Percentiles rank a stretch among this genome's conserved stretches.
Conservation (phyloP, 2,329 filamentous ascomycete genomes). For the Blastomyces silverae region DNA sequence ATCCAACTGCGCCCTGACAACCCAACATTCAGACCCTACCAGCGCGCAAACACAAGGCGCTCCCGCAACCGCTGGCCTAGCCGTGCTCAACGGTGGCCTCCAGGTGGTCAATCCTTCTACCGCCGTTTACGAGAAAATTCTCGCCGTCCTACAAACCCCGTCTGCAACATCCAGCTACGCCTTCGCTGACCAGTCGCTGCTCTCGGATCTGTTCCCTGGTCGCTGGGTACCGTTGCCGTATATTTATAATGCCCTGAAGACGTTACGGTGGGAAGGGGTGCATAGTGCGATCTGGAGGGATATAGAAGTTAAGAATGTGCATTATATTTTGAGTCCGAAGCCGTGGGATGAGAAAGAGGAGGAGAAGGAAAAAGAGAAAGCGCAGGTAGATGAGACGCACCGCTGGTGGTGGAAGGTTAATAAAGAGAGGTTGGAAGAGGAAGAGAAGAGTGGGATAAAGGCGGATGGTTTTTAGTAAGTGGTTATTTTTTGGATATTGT, state of each 20-base stretch:
- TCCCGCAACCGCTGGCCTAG: slow-evolving; percentile 45
- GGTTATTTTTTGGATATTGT: background rate
- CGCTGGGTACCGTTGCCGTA: slow-evolving; percentile 56
- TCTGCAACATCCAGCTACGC: slow-evolving; percentile 47
- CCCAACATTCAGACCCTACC: slow-evolving; percentile 48
- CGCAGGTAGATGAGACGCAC: slow-evolving; percentile 45
- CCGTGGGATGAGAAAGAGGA: slow-evolving; percentile 51
- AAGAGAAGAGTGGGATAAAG: slow-evolving; percentile 43
- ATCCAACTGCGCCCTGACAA: slow-evolving; percentile 56
- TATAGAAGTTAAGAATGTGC: slow-evolving; percentile 55
- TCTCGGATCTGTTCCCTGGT: slow-evolving; percentile 52
- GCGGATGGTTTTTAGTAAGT: slow-evolving; percentile 45
- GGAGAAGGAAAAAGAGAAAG: slow-evolving; percentile 23
- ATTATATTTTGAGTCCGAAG: slow-evolving; percentile 57
- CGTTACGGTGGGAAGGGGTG: slow-evolving; percentile 50
- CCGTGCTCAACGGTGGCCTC: slow-evolving; percentile 55
- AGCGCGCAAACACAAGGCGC: slow-evolving; percentile 49
- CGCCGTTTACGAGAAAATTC: slow-evolving; percentile 48
- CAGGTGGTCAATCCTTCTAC: slow-evolving; percentile 56
- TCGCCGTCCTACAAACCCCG: slow-evolving; percentile 42
- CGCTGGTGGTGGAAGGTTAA: slow-evolving; percentile 54
- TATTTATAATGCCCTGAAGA: slow-evolving; percentile 57
- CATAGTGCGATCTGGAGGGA: slow-evolving; percentile 56
- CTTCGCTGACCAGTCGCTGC: slow-evolving; percentile 54
- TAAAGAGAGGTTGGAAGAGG: slow-evolving; percentile 43